Evolutionary conservation across 2,329 filamentous ascomycete species (phyloP), one percentile per base, ranked within the genome.

Genomic region (Onygena corvina): DNA sequence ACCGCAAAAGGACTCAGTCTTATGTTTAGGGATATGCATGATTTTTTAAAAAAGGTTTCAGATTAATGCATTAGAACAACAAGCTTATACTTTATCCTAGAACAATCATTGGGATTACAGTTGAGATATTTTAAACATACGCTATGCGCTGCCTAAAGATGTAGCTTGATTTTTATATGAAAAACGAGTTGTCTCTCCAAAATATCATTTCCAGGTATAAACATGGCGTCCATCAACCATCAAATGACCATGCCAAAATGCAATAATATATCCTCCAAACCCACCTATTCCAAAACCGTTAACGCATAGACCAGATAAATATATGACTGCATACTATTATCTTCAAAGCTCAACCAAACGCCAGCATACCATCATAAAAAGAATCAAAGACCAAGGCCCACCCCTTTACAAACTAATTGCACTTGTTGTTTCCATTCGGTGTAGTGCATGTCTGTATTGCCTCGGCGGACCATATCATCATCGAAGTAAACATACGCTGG

Each of bases 401-500:
- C 38, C 1, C 64, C 67, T 4, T 60, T 57, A 49, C 67, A 70
- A 20, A 68, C 61, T 46, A 64, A 59, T 49, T 58, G 52, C 48
- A 65, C 57, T 46, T 64, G 58, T 14, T 61, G 56, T 49, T 64
- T 60, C 67, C 67, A 70, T 21, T 60, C 51, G 2, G 61, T 61
- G 55, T 65, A 69, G 34, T 64, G 54, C 23, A 60, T 57, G 49
- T 66, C 68, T 12, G 54, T 52, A 11, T 57, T 55, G 60, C 63
- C 65, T 46, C 57, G 58, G 11, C 61, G 60, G 1, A 62, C 59
- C 2, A 56, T 55, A 45, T 67, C 63, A 50, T 59, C 60, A 20
- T 67, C 63, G 50, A 70, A 70, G 49, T 63, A 66, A 3, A 69
- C 64, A 57, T 70, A 70, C 1, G 60, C 66, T 58, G 14, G 60